Evolutionary conservation across 2,329 filamentous ascomycete species (phyloP), one percentile per base, ranked within the genome.

Genomic region (Phialemoniopsis sp.): DNA sequence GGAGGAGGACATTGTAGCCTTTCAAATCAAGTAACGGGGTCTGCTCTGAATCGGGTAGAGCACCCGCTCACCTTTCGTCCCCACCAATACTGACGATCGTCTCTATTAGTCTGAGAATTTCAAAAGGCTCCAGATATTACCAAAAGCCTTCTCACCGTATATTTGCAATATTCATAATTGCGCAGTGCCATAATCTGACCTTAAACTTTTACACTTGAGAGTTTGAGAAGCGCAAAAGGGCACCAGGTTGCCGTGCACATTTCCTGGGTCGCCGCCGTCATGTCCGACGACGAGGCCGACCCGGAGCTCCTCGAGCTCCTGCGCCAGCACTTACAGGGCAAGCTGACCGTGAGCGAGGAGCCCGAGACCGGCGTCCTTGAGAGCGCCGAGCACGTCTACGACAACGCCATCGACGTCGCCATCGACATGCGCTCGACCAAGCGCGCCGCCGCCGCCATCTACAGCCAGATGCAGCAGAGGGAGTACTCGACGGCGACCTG

Each of bases 271-370:
- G n/a, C n/a, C n/a, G n/a, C n/a, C 45, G 67, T 36, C 51, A 94
- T 94, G 87, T 94, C 88, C 34, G 89, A 96, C 68, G 88, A 95
- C 62, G 91, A 95, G 62, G 83, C 85, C 35, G 91, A 96, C 57
- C 84, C 78, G 31, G 90, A 96, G 64, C 80, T 97, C 34, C 73
- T 96, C 15, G 89, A 83, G 50, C 82, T 96, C 15, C 77, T 97
- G 13, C 84, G 89, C 38, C 81, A 93, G 60, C 87, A 89, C 46
- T 73, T 94, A 33, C 64, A 85, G 38, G 78, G 80, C 39, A 76
- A 76, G 41, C 65, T 71, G 15, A 61, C 67, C 18, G 55, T 78
- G 38, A 62, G 73, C 34, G 64, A 76, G 15, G 75, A 82, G 16
- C 77, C 85, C 15, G 86, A 91, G 52, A 95, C 87, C 6, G 86